Conservation (phyloP, 257 asterid species). For the Thymus quinquecostatus region DNA sequence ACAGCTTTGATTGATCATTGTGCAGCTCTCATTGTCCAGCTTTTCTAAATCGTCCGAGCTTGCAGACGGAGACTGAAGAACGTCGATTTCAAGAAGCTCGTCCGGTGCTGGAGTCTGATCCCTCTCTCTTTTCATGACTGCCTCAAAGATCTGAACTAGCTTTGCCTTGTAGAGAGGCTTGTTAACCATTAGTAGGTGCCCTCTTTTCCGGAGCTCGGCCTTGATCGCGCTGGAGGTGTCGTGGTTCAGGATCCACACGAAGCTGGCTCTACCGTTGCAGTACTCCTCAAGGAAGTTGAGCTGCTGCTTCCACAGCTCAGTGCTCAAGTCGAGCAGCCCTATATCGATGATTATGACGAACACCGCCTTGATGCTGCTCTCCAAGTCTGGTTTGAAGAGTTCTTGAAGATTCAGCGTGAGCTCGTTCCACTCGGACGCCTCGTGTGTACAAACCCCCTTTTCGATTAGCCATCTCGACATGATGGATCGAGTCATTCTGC, state of each 20-base stretch:
- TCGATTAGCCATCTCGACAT: slow-evolving; percentile 70
- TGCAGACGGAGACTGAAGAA: slow-evolving; percentile 48
- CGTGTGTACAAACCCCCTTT: slow-evolving; percentile 56
- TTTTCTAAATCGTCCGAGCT: slow-evolving; percentile 73
- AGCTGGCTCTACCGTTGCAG: slow-evolving; percentile 50
- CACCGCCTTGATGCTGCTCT: slow-evolving; percentile 29
- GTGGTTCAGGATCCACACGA: slow-evolving; percentile 80
- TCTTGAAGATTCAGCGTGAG: slow-evolving; percentile 66
- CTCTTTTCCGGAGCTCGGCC: slow-evolving; percentile 68
- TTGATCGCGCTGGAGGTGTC: slow-evolving; percentile 66
- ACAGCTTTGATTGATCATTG: slow-evolving; percentile 12
- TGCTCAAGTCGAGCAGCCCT: slow-evolving; percentile 76
- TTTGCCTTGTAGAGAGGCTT: slow-evolving; percentile 80
- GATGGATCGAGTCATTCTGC: slow-evolving; percentile 61
- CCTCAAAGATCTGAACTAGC: slow-evolving; percentile 69
- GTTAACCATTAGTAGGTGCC: slow-evolving; percentile 72
- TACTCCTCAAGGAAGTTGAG: slow-evolving; percentile 65
- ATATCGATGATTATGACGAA: slow-evolving; percentile 64
- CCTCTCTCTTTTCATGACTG: slow-evolving; percentile 47
- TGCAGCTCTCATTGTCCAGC: slow-evolving; percentile 46
- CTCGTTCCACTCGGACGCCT: slow-evolving; percentile 84
- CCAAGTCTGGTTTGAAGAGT: slow-evolving; percentile 35
- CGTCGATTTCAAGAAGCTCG: slow-evolving; percentile 65
- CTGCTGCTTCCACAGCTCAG: slow-evolving; percentile 80
- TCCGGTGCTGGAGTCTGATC: slow-evolving; percentile 35